A percentile compares a stretch with the other conserved stretches of the same genome.
These are phyloP conservation scores for Laguncularia racemosa DNA, from an alignment of 345 rosid species.

Conservation along the genomic window DNA sequence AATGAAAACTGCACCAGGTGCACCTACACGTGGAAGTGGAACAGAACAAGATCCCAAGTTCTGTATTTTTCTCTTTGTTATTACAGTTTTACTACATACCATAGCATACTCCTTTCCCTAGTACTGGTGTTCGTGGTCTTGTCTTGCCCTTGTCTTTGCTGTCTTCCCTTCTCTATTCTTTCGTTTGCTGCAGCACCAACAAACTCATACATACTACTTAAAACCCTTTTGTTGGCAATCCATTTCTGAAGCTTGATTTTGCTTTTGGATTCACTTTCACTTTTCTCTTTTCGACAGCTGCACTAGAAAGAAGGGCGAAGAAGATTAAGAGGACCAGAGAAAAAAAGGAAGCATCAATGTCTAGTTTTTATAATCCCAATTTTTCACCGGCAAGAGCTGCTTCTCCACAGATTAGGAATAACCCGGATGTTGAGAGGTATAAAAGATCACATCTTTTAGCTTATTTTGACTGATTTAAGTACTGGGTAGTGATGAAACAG, in stretches of 20 bases:
- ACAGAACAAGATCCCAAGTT: too few species aligned
- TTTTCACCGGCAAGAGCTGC: slow-evolving; percentile 96
- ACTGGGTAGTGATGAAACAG: background rate
- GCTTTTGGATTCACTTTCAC: background rate
- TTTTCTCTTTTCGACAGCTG: slow-evolving; percentile 6
- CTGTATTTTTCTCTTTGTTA: too few species aligned
- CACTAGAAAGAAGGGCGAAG: slow-evolving; percentile 2
- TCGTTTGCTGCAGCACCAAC: background rate
- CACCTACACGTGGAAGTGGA: too few species aligned
- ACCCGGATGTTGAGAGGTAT: slow-evolving; percentile 83
- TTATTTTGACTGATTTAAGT: background rate
- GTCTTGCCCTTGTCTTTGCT: background rate
- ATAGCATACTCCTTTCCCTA: too few species aligned
- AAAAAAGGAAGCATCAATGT: slow-evolving; percentile 53
- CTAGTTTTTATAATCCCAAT: slow-evolving; percentile 89
- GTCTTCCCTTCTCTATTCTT: background rate
- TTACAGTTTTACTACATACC: too few species aligned
- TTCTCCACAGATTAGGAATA: slow-evolving; percentile 92
- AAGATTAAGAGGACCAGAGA: background rate
- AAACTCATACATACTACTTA: background rate
- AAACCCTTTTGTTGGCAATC: slow-evolving; percentile 22
- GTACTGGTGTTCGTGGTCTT: too few species aligned
- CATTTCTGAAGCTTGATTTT: slow-evolving; percentile 15
- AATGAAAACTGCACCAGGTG: too few species aligned
- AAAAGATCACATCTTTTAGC: slow-evolving; percentile 3